These are phyloP conservation scores for Phyllostachys edulis DNA, from an alignment of 176 grass and related monocot genomes.

Conservation along the genomic window DNA sequence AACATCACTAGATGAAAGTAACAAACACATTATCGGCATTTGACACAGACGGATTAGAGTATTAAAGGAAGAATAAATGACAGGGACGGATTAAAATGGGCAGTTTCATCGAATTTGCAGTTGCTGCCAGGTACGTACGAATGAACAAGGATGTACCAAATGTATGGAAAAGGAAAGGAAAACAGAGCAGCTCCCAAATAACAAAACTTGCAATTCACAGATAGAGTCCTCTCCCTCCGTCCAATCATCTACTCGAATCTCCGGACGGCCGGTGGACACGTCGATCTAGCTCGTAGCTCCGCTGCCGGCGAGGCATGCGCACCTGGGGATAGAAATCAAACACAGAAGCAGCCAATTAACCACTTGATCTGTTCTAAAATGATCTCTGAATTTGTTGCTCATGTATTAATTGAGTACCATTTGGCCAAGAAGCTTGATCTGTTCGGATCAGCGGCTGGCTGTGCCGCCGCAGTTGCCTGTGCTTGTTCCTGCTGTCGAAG, in stretches of 20 bases:
- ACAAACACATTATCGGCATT: too few species aligned
- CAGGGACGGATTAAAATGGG: too few species aligned
- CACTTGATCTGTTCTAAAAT: too few species aligned
- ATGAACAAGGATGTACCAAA: neutral
- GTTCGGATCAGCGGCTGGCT: too few species aligned
- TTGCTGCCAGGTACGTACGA: neutral
- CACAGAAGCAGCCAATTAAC: too few species aligned
- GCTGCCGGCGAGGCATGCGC: slow-evolving; percentile 19
- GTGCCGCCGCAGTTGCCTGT: too few species aligned
- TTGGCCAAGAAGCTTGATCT: slow-evolving; percentile 25
- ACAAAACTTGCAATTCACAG: neutral
- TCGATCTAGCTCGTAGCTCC: neutral
- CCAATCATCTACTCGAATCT: too few species aligned
- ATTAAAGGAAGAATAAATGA: too few species aligned
- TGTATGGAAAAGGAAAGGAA: neutral
- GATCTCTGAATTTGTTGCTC: neutral
- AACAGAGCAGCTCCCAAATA: neutral
- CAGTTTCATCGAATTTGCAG: neutral
- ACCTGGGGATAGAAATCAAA: slow-evolving; percentile 3
- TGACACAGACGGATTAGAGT: too few species aligned
- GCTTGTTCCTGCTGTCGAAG: neutral
- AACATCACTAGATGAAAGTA: too few species aligned
- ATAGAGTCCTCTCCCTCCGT: neutral
- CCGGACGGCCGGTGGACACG: too few species aligned
- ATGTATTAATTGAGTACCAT: neutral